These are phyloP conservation scores for Kockovaella imperatae DNA, from an alignment of 768 basidiomycete genomes.

Conservation along the genomic window DNA sequence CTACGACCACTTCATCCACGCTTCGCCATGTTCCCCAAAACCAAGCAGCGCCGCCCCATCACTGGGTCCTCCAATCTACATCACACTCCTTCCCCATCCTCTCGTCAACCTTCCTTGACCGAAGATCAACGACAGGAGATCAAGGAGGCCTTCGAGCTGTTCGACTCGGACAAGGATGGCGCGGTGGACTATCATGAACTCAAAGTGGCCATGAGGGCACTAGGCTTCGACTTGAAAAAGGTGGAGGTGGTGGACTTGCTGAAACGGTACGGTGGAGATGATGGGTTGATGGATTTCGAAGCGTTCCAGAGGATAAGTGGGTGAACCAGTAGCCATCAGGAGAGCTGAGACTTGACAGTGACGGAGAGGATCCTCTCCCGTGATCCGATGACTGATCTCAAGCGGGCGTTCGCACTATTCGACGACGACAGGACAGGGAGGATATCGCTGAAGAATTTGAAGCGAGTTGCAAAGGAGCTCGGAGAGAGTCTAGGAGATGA, in stretches of 20 bases:
- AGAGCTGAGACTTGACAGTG: too few relatives aligned
- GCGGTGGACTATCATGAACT: conserved; percentile 95
- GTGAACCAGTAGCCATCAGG: too few relatives aligned
- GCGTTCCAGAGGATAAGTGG: conserved; percentile 88
- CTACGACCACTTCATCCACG: too few relatives aligned
- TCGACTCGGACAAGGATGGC: conserved; percentile 97
- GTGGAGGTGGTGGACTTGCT: conserved; percentile 93
- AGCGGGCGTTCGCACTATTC: conserved; percentile 90
- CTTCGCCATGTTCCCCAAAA: background rate
- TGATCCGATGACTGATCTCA: conserved; percentile 93
- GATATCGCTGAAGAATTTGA: conserved; percentile 80
- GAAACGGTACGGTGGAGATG: conserved; percentile 65
- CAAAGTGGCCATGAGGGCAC: conserved; percentile 95
- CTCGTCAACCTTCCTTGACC: conserved; percentile 24
- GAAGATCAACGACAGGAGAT: conserved; percentile 73
- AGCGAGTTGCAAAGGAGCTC: conserved; percentile 91
- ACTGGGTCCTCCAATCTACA: background rate
- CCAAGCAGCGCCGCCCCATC: background rate
- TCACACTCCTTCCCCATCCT: background rate
- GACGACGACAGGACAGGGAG: conserved; percentile 94
- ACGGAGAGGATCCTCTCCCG: conserved; percentile 84
- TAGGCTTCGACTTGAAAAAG: conserved; percentile 98
- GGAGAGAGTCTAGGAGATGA: conserved; percentile 92
- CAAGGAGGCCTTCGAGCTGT: conserved; percentile 97
- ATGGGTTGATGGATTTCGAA: conserved; percentile 73